A percentile compares a stretch with the other conserved stretches of the same genome.
Conservation (phyloP, 192 early-diverging fungal species). For the Phycomyces blakesleeanus region DNA sequence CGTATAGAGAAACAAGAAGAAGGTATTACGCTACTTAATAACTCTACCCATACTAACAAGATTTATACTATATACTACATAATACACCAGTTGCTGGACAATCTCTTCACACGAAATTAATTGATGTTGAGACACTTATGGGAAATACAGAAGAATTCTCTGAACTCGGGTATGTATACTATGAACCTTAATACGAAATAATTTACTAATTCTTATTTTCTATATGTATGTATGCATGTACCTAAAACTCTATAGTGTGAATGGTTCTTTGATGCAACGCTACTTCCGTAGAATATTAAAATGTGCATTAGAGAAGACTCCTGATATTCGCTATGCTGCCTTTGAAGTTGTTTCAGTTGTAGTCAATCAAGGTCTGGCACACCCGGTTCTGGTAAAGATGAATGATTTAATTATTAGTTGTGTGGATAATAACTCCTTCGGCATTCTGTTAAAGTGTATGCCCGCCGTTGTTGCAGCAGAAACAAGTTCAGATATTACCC, state of each 20-base stretch:
- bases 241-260: constrained; percentile 57
- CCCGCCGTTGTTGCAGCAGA: constrained; percentile 85
- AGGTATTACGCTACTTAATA: constrained; percentile 17
- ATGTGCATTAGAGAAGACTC: constrained; percentile 58
- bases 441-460: constrained; percentile 60
- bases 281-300: constrained; percentile 74
- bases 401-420: constrained; percentile 10
- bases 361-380: constrained; percentile 86
- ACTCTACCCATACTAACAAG: no score
- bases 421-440: neutral
- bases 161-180: constrained; percentile 58
- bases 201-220: no score
- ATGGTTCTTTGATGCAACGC: constrained; percentile 83
- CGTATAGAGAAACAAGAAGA: constrained; percentile 45
- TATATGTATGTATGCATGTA: no score
- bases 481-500: constrained; percentile 55
- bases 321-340: constrained; percentile 59
- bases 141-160: constrained; percentile 81
- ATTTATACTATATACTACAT: neutral
- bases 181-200: neutral
- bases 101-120: constrained; percentile 27
- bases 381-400: constrained; percentile 69
- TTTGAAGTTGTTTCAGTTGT: constrained; percentile 83
- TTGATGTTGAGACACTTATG: constrained; percentile 74
- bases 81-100: neutral